Conservation (phyloP, 768 basidiomycete species). For the Boletus pseudopeckii region DNA sequence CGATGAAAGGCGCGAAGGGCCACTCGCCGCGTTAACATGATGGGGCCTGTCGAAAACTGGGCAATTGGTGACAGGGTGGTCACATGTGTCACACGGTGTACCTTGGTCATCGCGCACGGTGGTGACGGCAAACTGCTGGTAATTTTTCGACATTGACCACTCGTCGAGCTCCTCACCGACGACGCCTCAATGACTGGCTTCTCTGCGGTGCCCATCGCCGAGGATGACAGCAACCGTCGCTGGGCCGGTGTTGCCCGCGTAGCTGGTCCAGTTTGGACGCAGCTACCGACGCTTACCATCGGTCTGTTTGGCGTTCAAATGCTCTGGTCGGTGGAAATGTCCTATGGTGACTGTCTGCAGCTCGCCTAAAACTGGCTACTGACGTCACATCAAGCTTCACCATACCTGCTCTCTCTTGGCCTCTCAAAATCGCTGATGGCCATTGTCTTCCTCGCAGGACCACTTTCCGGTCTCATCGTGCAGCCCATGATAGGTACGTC, state of each 20-base stretch:
- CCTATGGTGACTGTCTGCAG: conserved; percentile 53
- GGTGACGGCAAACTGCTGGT: neutral
- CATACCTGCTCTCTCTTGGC: conserved; percentile 87
- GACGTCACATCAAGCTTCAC: conserved; percentile 51
- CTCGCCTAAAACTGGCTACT: neutral
- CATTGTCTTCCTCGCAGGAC: conserved; percentile 89
- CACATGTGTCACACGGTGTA: neutral
- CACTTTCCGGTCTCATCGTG: conserved; percentile 83
- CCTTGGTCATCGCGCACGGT: neutral
- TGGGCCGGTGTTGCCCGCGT: conserved; percentile 58
- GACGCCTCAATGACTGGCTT: conserved; percentile 48
- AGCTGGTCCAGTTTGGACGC: conserved; percentile 63
- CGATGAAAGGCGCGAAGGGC: conserved; percentile 17
- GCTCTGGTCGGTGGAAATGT: conserved; percentile 95
- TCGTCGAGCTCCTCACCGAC: neutral
- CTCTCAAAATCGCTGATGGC: conserved; percentile 85
- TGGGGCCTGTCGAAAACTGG: too few relatives aligned
- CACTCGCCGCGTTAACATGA: neutral
- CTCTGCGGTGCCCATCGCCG: conserved; percentile 43
- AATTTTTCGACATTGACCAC: neutral
- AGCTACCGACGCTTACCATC: conserved; percentile 67
- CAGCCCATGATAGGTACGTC: conserved; percentile 80
- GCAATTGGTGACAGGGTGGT: neutral
- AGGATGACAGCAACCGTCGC: conserved; percentile 32
- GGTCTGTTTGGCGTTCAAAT: conserved; percentile 83